A percentile compares a stretch with the other conserved stretches of the same genome.
Evolutionary conservation across 345 rosid genomes (phyloP).

Genomic region (Populus davidiana): DNA sequence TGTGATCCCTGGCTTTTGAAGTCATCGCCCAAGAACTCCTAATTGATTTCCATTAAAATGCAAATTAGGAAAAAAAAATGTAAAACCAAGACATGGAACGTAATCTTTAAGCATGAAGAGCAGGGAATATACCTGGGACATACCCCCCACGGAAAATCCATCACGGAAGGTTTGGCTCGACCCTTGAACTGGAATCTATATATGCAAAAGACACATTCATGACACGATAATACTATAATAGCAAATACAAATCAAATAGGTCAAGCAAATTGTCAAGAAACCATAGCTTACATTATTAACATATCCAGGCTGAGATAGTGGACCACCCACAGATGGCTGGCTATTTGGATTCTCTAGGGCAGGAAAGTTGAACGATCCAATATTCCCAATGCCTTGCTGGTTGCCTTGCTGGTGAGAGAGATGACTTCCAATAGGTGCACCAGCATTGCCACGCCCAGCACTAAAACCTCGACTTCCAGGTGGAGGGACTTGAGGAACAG

Average conservation of each 20-base stretch:
- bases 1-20: constrained; percentile 98
- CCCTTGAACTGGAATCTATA: constrained; percentile 74
- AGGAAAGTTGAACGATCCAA: constrained; percentile 83
- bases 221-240: constrained; percentile 5
- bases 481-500: constrained; percentile 81
- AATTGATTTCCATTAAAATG: constrained; percentile 15
- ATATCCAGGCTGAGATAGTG: constrained; percentile 93
- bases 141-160: constrained; percentile 95
- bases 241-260: not conserved
- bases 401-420: constrained; percentile 74
- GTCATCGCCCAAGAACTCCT: constrained; percentile 98
- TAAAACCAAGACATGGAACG: not conserved
- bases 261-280: not conserved
- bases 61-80: not conserved
- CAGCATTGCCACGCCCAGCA: constrained; percentile 77
- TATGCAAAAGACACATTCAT: constrained; percentile 15
- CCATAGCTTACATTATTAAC: constrained; percentile 49
- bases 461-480: constrained; percentile 89
- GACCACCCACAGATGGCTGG: constrained; percentile 91
- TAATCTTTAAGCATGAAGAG: not conserved
- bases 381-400: constrained; percentile 74
- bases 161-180: constrained; percentile 86
- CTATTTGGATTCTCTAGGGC: constrained; percentile 76
- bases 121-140: constrained; percentile 70
- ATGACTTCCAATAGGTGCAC: constrained; percentile 81